Evolutionary conservation across 2,329 filamentous ascomycete species (phyloP), one percentile per base, ranked within the genome.

Genomic region (Pyrenophora tritici-repentis): DNA sequence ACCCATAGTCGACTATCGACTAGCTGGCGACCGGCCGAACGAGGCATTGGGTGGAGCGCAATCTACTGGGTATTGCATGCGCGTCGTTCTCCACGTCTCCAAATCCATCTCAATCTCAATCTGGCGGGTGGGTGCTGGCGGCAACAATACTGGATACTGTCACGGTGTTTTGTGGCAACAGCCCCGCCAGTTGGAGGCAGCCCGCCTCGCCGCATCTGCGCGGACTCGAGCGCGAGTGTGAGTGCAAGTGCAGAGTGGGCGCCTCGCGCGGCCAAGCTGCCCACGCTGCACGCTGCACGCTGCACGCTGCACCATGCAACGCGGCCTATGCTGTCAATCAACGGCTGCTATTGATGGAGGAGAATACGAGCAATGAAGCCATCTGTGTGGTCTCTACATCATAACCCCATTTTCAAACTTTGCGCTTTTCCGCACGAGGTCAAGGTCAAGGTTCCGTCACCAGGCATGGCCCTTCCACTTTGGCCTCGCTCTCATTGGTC

Each of bases 401-500:
- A 59, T 59, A 34, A 22, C 29, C 20, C 24, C 31, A 24, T 29
- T 37, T 17, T 32, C 36, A 54, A 41, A 36, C 35, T 50, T 47
- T 26, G 42, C 56, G 51, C 50, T 41, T 51, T 20, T 20, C 18
- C 18, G 18, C 18, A 3, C 18, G 18, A 20, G 55, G 56, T 58
- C 42, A 50, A 37, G 37, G 38, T 20, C 14, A 17, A 37, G 40
- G 17, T 26, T 29, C n/a, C n/a, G 49, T 31, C 44, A 42, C 14
- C 42, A 41, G 43, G 54, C 40, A 45, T 48, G 39, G 4, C 26
- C 24, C 26, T 47, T 40, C 26, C 18, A 29, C 33, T 32, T 35
- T 17, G 10, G 4, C 26, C n/a, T 33, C 22, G 20, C 3, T 22
- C 44, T 49, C 45, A 68, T 67, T 68, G 67, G 67, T 39, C 49